phyloP scores from a whole-genome alignment of 2,329 filamentous ascomycete genomes.

The Bipolaris cookei region DNA sequence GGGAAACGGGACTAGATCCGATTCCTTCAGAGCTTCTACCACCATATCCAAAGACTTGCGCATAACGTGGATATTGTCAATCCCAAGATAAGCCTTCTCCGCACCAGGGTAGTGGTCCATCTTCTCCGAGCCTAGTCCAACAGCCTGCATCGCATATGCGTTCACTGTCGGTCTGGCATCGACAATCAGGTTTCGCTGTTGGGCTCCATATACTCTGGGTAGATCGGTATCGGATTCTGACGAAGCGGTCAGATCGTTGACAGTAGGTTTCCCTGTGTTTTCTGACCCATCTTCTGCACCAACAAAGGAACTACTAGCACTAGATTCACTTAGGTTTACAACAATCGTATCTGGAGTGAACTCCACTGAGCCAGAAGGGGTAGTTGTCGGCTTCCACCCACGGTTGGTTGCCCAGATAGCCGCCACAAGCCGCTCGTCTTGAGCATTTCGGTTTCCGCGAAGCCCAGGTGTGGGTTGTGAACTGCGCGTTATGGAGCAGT shows the following conservation, averaged over 20 bases:
- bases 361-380: conserved; percentile 34
- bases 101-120: conserved; percentile 97
- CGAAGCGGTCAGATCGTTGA: conserved; percentile 40
- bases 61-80: conserved; percentile 99
- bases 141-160: conserved; percentile 90
- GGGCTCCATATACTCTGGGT: conserved; percentile 77
- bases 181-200: conserved; percentile 92
- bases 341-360: conserved; percentile 44
- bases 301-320: conserved; percentile 45
- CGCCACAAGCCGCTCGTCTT: conserved; percentile 91
- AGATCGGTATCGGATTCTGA: conserved; percentile 46
- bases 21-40: conserved; percentile 88
- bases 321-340: conserved; percentile 40
- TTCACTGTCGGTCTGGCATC: conserved; percentile 95
- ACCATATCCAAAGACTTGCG: conserved; percentile 86
- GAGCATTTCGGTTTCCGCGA: conserved; percentile 85
- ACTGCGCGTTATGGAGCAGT: conserved; percentile 93
- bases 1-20: conserved; percentile 81
- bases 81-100: conserved; percentile 89
- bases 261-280: conserved; percentile 24
- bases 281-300: conserved; percentile 37
- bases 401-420: conserved; percentile 81
- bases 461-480: conserved; percentile 91
- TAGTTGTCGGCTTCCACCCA: conserved; percentile 42
- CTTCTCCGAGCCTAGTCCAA: conserved; percentile 93